These are phyloP conservation scores for Vicia faba DNA, from an alignment of 306 rosid genomes.

Conservation along the genomic window DNA sequence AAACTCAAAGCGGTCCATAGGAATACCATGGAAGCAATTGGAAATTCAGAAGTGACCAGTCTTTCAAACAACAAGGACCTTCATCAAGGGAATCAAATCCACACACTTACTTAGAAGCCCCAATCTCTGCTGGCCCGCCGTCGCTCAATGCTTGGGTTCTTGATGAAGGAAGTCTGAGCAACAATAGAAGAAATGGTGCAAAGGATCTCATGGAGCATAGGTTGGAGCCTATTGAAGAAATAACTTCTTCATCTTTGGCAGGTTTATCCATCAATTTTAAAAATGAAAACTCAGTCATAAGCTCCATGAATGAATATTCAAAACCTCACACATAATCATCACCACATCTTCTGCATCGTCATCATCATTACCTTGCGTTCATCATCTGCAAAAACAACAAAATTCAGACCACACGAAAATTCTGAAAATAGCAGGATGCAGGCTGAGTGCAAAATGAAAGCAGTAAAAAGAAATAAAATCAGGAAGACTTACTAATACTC, in stretches of 20 bases:
- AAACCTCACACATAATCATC: no score
- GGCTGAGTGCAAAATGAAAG: no score
- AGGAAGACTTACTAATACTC: no score
- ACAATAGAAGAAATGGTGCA: slow-evolving; percentile 47
- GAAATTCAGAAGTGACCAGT: slow-evolving; percentile 43
- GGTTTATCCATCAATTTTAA: slow-evolving; percentile 51
- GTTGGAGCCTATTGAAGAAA: slow-evolving; percentile 69
- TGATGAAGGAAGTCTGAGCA: slow-evolving; percentile 49
- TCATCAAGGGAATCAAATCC: slow-evolving; percentile 47
- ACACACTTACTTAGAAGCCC: slow-evolving; percentile 46
- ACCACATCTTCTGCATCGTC: no score
- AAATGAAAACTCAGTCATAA: slow-evolving; percentile 39
- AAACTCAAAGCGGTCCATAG: slow-evolving; percentile 49
- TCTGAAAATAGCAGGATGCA: no score
- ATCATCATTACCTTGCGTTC: no score
- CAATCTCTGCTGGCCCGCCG: slow-evolving; percentile 80
- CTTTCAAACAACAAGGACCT: slow-evolving; percentile 52
- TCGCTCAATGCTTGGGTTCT: slow-evolving; percentile 96
- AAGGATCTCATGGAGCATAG: slow-evolving; percentile 45
- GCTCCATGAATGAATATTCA: slow-evolving; percentile 38
- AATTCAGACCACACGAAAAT: no score
- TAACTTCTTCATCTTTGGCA: slow-evolving; percentile 47
- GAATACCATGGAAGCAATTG: slow-evolving; percentile 51
- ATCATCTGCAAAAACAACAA: no score
- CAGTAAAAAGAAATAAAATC: no score